Evolutionary conservation across 768 basidiomycete genomes (phyloP).

Genomic region (Omphalotus guepiniiformis): DNA sequence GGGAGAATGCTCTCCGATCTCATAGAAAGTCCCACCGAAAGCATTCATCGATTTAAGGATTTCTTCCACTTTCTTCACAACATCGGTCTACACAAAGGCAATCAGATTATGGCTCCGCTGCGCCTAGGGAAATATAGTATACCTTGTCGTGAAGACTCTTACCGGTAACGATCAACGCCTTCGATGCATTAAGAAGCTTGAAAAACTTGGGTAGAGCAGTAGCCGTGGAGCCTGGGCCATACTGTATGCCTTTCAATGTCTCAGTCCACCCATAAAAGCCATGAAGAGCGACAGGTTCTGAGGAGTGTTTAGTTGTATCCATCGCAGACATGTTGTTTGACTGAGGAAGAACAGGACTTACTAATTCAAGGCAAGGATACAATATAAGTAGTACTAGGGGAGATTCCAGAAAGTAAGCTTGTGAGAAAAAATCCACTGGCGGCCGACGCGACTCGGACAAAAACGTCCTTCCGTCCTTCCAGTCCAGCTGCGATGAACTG

Average conservation of each 20-base stretch:
- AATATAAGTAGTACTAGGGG: no score
- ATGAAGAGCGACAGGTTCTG: constrained; percentile 20
- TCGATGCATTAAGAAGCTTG: constrained; percentile 47
- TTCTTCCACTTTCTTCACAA: constrained; percentile 49
- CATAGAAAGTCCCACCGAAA: constrained; percentile 66
- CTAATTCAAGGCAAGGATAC: no score
- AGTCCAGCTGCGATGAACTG: no score
- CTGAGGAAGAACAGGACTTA: no score
- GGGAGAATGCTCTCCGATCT: constrained; percentile 72
- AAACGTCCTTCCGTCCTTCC: no score
- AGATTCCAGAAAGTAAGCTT: no score
- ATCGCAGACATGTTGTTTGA: constrained; percentile 18
- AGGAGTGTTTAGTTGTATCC: constrained; percentile 7
- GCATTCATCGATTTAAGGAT: constrained; percentile 54
- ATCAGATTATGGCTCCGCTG: background rate
- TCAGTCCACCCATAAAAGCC: constrained; percentile 69
- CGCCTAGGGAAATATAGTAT: background rate
- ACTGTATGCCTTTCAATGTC: constrained; percentile 63
- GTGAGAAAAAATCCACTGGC: no score
- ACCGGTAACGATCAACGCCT: constrained; percentile 70
- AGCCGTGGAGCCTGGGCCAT: constrained; percentile 63
- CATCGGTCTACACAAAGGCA: constrained; percentile 47
- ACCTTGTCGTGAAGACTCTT: constrained; percentile 66
- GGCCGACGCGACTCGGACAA: no score
- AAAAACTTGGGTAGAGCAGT: constrained; percentile 65